Percentiles rank a stretch among this genome's conserved stretches.
These are phyloP conservation scores for Citrus sinensis DNA, from an alignment of 345 rosid genomes.

Conservation along the genomic window DNA sequence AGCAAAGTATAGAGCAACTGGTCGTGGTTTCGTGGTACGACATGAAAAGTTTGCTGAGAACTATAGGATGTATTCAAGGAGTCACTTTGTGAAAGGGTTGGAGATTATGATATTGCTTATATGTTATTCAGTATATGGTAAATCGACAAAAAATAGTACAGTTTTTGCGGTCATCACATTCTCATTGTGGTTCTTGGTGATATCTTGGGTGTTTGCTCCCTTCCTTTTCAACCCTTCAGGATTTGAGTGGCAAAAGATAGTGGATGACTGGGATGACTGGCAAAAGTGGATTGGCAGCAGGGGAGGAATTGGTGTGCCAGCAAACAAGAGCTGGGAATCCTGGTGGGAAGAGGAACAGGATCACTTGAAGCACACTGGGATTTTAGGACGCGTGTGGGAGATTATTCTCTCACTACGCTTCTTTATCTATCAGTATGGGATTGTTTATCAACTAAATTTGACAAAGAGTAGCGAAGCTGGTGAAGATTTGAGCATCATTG, in stretches of 20 bases:
- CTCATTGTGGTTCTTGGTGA: conserved; percentile 91
- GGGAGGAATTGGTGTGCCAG: conserved; percentile 96
- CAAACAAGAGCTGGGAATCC: conserved; percentile 95
- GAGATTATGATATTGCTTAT: conserved; percentile 78
- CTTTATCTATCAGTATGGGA: conserved; percentile 83
- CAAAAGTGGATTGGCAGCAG: conserved; percentile 84
- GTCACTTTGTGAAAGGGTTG: conserved; percentile 87
- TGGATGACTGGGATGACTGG: conserved; percentile 99
- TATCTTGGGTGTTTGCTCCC: conserved; percentile 83
- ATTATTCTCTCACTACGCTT: conserved; percentile 71
- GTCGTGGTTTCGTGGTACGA: conserved; percentile 97
- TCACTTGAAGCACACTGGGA: conserved; percentile 74
- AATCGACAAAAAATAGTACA: conserved; percentile 26
- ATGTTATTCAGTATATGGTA: conserved; percentile 65
- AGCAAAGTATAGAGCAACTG: conserved; percentile 96
- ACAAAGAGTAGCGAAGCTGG: conserved; percentile 52
- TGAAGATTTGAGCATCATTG: conserved; percentile 58
- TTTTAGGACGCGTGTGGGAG: conserved; percentile 70
- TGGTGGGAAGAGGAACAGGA: conserved; percentile 99
- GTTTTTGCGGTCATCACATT: conserved; percentile 49
- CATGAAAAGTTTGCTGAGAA: conserved; percentile 99
- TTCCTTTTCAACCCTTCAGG: conserved; percentile 95
- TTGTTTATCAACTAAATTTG: conserved; percentile 74
- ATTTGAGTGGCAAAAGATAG: conserved; percentile 97
- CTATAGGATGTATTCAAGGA: conserved; percentile 95